Conservation (phyloP, 345 rosid genomes). For the Camelina laxa region DNA sequence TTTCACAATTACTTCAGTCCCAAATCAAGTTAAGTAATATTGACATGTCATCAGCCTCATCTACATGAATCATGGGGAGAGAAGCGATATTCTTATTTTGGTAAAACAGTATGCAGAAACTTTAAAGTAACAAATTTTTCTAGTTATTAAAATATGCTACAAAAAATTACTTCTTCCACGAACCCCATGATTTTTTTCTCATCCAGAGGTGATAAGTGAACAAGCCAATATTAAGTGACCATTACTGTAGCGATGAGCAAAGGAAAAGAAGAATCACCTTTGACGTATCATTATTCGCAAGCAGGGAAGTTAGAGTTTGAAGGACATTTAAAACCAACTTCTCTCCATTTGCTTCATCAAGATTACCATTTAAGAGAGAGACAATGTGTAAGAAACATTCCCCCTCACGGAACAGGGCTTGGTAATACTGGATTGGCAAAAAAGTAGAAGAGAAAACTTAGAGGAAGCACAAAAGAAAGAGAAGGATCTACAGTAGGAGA, state of each 20-base stretch:
- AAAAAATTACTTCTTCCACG: constrained; percentile 4
- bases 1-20: constrained; percentile 19
- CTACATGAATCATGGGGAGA: constrained; percentile 9
- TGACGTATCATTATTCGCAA: constrained; percentile 79
- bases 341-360: constrained; percentile 79
- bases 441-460: constrained; percentile 36
- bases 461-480: constrained; percentile 27
- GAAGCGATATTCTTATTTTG: constrained; percentile 5
- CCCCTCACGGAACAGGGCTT: constrained; percentile 82
- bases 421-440: constrained; percentile 72
- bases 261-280: constrained; percentile 61
- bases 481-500: constrained; percentile 27
- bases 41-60: constrained; percentile 11
- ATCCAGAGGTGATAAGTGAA: constrained; percentile 25
- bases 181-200: constrained; percentile 1
- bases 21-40: constrained; percentile 18
- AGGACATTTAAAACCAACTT: constrained; percentile 87
- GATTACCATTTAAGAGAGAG: constrained; percentile 85
- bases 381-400: constrained; percentile 96
- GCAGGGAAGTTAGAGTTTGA: constrained; percentile 78
- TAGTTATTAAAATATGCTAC: constrained; percentile 18
- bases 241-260: constrained; percentile 18
- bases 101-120: not conserved
- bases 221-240: constrained; percentile 1
- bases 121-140: not conserved